Base-by-base conservation (phyloP, 2,329 filamentous ascomycete species). In the Fusarium ramigenum region DNA sequence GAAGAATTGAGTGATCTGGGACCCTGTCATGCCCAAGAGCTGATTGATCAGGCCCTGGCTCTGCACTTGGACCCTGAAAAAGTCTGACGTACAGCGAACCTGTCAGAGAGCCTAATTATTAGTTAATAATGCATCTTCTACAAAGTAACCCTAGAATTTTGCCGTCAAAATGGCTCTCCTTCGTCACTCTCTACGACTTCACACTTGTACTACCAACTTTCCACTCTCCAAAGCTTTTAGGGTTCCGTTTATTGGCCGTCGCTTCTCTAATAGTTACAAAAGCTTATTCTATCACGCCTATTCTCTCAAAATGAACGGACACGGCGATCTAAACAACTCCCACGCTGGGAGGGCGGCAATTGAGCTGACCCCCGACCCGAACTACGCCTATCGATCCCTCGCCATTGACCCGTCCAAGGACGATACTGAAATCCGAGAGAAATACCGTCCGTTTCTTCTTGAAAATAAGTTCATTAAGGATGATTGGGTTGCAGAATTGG, bases 391-490 rank as follows among this genome's bases (percentile, higher is more conserved):
- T 16, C n/a, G 32, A 16, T 52, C 30, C 11, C 32, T 52, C 12
- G 49, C 49, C 32, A 52, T 52, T 25, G 12, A 36, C 4, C 30
- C n/a, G 0, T 25, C 30, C 11, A 18, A 23, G 5, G 4, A 25
- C 6, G 16, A 15, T 3, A 0, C 4, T 0, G 6, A 34, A 19
- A 0, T 36, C 3, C 49, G 12, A 25, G n/a, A 52, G 3, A 36
- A 1, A 25, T 36, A 52, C 3, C 49, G 49, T 0, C 7, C 30
- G 3, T 52, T 52, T 25, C 3, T 52, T 25, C 49, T 52, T 21
- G 12, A 52, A 4, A 4, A 11, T 0, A 16, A 36, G 3, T 2
- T 4, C 0, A 2, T 9, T 0, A 36, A 52, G 2, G 18, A 52
- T 15, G 32, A 36, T 15, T 52, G 49, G 49, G 18, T 36, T 8